Evolutionary conservation across 2,329 filamentous ascomycete genomes (phyloP), one percentile per base, ranked within the genome.

Genomic region (Beauveria australis): DNA sequence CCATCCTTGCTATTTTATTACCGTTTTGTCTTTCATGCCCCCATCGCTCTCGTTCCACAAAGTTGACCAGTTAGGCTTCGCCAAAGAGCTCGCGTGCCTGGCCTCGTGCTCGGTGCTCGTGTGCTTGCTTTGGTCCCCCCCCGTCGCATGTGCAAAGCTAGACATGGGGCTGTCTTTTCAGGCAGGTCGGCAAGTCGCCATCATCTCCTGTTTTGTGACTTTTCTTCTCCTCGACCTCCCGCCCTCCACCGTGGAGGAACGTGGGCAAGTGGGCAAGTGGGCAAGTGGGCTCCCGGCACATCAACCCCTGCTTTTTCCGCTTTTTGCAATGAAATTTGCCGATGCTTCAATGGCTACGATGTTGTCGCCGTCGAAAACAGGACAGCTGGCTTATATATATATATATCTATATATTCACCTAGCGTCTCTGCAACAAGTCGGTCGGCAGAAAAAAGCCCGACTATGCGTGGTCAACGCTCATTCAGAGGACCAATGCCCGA

Each of bases 91-190:
- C 53, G 53, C 53, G 53, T 56, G 53, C 53, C 37, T 56, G 60
- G 53, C 62, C 64, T 68, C 63, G 61, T 67, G 68, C 64, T 63
- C 61, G 46, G 41, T 43, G 40, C 41, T 33, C 40, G 40, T 46
- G 53, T 55, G 53, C 53, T 55, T 14, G 53, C n/a, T 41, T 44
- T 3, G 8, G n/a, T n/a, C 30, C 14, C 16, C 26, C 26, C 47
- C 28, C 26, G 26, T 30, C 47, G 16, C 26, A 30, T 30, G 26
- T 9, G 28, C 26, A 30, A n/a, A n/a, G 16, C 47, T 48, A 2
- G 3, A 24, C 22, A 9, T n/a, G 47, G 47, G 47, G 49, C 30
- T 40, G 49, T 40, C 19, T 40, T 37, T 22, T 30, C 18, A 5
- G n/a, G 9, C 16, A 12, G 10, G n/a, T 24, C 30, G 37, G 28